Evolutionary conservation across 2,329 filamentous ascomycete species (phyloP), one percentile per base, ranked within the genome.

Genomic region (Metarhizium album): DNA sequence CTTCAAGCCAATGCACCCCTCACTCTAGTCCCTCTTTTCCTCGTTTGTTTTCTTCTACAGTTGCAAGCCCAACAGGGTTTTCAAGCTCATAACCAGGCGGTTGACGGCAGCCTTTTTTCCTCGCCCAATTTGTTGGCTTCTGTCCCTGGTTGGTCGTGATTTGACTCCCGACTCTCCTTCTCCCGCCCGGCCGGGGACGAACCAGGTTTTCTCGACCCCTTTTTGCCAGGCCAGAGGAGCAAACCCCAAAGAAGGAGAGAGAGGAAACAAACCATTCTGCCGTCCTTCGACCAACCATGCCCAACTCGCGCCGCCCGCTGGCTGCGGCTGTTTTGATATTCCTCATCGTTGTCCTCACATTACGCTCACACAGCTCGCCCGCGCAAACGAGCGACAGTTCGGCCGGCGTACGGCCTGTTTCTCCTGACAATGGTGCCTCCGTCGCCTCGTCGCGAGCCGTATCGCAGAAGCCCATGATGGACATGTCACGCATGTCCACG

Each of bases 271-370:
- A 13, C 45, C 13, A 11, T 7, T 16, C 14, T 35, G 23, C 23
- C n/a, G 27, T 22, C n/a, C 22, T 31, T 42, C 49, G 53, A 48
- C 50, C n/a, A n/a, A 58, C 62, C 53, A 94, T 94, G 88, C 77
- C 90, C 65, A 86, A 86, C 62, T 87, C 87, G 64, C 80, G 83
- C 62, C 84, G 86, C 69, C 86, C 86, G 62, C 67, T 94, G 55
- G 71, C 88, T 59, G 77, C 84, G 50, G 86, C 88, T 46, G 76
- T 79, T 59, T 78, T 83, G 63, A 67, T 90, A 55, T 65, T 91
- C 58, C 78, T 80, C 24, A 71, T 87, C 60, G 74, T 90, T 68
- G 82, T 83, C 68, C 69, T 90, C 57, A 74, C 89, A 56, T 79
- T 80, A 52, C 78, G 78, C 49, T 76, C 80, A 45, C 80, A 84